Conservation (phyloP, 495 filamentous ascomycete species). For the Alectoria sarmentosa region DNA sequence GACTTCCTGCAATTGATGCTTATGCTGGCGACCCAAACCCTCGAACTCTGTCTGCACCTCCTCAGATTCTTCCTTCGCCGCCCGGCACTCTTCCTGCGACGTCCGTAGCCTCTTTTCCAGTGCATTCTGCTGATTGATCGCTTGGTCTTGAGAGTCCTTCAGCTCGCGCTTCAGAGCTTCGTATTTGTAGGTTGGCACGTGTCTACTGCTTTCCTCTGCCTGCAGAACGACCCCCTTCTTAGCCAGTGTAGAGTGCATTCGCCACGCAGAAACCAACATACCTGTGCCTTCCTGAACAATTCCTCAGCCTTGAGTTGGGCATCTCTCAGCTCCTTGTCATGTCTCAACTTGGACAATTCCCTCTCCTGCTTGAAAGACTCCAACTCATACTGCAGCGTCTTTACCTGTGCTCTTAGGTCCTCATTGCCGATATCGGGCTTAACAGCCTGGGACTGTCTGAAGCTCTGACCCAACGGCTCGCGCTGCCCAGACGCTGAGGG, state of each 20-base stretch:
- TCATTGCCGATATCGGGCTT: slow-evolving; percentile 45
- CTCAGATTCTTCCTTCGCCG: slow-evolving; percentile 67
- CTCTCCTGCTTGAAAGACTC: slow-evolving; percentile 77
- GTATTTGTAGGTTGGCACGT: slow-evolving; percentile 60
- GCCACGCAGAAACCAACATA: slow-evolving; percentile 20
- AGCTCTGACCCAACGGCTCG: slow-evolving; percentile 31
- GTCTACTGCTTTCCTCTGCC: slow-evolving; percentile 60
- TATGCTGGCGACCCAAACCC: slow-evolving; percentile 60
- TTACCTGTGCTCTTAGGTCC: slow-evolving; percentile 59
- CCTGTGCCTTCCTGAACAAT: slow-evolving; percentile 76
- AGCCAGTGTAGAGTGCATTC: slow-evolving; percentile 6
- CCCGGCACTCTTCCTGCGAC: slow-evolving; percentile 63
- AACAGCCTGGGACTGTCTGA: slow-evolving; percentile 33
- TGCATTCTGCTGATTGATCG: slow-evolving; percentile 56
- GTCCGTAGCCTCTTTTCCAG: slow-evolving; percentile 66
- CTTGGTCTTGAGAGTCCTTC: slow-evolving; percentile 58
- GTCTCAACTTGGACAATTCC: slow-evolving; percentile 64
- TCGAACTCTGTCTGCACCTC: slow-evolving; percentile 66
- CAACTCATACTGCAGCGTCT: slow-evolving; percentile 62
- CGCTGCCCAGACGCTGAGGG: slow-evolving; percentile 15
- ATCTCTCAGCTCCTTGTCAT: slow-evolving; percentile 77
- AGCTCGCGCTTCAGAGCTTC: slow-evolving; percentile 65
- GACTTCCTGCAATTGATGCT: slow-evolving; percentile 63
- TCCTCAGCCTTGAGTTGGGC: slow-evolving; percentile 67
- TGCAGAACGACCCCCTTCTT: slow-evolving; percentile 25